Conservation (phyloP, 306 rosid species). For the Quercus parvula region DNA sequence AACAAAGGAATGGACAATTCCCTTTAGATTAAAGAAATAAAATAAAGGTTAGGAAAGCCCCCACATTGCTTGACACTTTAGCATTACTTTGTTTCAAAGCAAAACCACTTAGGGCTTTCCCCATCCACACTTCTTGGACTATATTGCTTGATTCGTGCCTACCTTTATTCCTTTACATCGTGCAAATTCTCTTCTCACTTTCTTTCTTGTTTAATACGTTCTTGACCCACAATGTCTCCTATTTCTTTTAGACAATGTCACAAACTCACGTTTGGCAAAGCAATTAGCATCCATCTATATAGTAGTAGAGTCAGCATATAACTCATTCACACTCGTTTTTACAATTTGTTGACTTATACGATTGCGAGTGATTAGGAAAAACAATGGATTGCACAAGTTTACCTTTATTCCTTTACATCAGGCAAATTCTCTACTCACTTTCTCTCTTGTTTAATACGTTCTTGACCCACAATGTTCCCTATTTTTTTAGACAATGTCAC, state of each 20-base stretch:
- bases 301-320: not conserved
- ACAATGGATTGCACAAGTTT: rapidly evolving
- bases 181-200: not conserved
- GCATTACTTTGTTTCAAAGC: conserved; percentile 15
- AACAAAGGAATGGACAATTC: not conserved
- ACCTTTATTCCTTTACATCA: not conserved
- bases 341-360: rapidly evolving
- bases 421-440: not conserved
- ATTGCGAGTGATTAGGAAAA: rapidly evolving
- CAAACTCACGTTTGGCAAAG: too few relatives aligned
- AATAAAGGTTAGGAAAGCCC: not conserved
- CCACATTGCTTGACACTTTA: not conserved
- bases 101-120: not conserved
- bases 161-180: not conserved
- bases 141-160: not conserved
- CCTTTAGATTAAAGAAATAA: not conserved
- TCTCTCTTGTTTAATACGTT: not conserved
- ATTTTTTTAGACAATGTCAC: not conserved
- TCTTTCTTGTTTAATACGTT: not conserved
- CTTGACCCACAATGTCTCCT: not conserved
- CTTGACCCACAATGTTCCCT: not conserved
- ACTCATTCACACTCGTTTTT: too few relatives aligned
- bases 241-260: not conserved
- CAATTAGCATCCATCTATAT: not conserved
- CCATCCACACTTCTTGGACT: conserved; percentile 1